Conservation (phyloP, 768 basidiomycete species). For the Lanmaoa pseudosensibilis region DNA sequence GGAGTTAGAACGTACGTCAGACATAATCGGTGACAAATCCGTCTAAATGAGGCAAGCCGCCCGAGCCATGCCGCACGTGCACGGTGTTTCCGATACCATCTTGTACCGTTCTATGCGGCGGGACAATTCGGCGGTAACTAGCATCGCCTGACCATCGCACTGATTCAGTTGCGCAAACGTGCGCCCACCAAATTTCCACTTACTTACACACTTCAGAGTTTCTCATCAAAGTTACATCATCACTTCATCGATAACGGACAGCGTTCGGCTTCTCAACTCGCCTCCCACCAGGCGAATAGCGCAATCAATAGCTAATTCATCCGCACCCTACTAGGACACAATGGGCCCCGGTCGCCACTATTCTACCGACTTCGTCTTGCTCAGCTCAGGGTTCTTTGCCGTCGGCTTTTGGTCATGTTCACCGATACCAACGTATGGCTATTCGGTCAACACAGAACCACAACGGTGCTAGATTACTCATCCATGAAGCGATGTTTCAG, state of each 20-base stretch:
- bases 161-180: slow-evolving; percentile 10
- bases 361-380: background rate
- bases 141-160: slow-evolving; percentile 11
- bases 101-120: too few species aligned
- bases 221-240: background rate
- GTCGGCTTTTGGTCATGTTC: background rate
- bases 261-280: background rate
- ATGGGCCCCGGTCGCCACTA: background rate
- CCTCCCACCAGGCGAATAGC: too few species aligned
- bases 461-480: background rate
- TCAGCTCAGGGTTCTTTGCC: background rate
- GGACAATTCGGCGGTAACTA: slow-evolving; percentile 9
- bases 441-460: background rate
- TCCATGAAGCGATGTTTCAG: background rate
- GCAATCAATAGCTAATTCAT: too few species aligned
- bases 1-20: slow-evolving; percentile 28
- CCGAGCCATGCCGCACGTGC: slow-evolving; percentile 19
- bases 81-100: background rate
- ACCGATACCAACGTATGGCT: background rate
- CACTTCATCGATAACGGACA: background rate
- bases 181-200: background rate
- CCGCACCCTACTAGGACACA: background rate
- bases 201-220: background rate
- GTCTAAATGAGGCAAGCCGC: too few species aligned
- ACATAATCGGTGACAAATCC: too few species aligned